Base-by-base conservation (phyloP, 2,329 filamentous ascomycete genomes). In the Neonectria hederae region DNA sequence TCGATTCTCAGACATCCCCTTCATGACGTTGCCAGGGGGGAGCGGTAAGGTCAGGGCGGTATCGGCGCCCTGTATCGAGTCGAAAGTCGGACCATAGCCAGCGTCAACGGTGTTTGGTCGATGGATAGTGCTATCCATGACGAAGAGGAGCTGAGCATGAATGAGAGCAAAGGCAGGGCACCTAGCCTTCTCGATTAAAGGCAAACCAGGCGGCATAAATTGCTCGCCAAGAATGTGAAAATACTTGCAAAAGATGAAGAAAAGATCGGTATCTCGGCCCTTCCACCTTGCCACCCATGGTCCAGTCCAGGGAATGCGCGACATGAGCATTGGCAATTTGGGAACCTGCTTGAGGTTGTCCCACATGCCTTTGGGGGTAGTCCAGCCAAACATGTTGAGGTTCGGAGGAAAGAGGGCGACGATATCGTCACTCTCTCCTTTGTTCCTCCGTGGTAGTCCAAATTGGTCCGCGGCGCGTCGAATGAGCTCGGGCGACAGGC, bases 241-340 rank as follows among this genome's bases (percentile, higher is more conserved):
- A 76, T 96, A 90, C 78, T 97, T 97, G 80, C 90, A 88, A 74
- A 97, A 97, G 48, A 97, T 91, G 79, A 95, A 97, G 76, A 97
- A 93, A 35, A 97, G 83, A 74, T 97, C 94, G 4, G 92, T 97
- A 72, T 97, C 94, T 2, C 89, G 88, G 14, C 94, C 94, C 65
- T 89, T 90, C 94, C 94, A 97, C 65, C 93, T 88, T 42, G 91
- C 88, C 8, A 92, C 83, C 94, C 94, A 97, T 1, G 90, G 89
- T 1, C 93, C 92, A 72, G 91, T 89, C 94, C 94, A 97, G 46
- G 89, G 83, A n/a, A 97, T 89, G 68, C 90, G 88, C 30, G 88
- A 85, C 5, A 91, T 88, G 30, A 89, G 86, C 42, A 94, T 76
- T 1, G 93, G 90, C 57, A 90, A 82, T 65, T 83, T 84, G 9